Evolutionary conservation across 805 yeast genomes (phyloP), one percentile per base, ranked within the genome.

Genomic region (Cyberlindnera veronae): DNA sequence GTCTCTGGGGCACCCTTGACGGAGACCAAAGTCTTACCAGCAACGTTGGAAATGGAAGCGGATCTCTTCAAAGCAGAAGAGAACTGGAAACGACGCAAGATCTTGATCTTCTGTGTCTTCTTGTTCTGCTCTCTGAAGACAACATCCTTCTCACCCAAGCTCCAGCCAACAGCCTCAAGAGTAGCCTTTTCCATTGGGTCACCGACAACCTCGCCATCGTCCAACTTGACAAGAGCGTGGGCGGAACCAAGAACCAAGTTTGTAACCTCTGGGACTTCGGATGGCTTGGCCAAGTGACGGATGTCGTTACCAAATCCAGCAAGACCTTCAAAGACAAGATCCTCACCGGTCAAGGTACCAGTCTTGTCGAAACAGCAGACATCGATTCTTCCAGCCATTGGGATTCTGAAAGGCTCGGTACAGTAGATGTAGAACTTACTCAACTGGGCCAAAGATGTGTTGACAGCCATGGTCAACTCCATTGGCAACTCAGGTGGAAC

Each of bases 141-240:
- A 37, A 74, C 63, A 58, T 89, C 95, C 50, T 88, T 85, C 41
- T 72, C 74, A 39, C 84, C 86, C 48, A 93, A 83, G 29, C 69
- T 71, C 96, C 97, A 93, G 22, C 80, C 79, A 42, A 93, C 77
- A 30, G 95, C 91, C 51, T 80, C 81, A 53, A 93, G 71, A 38
- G 99, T 93, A 20, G 95, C 96, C 66, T 89, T 88, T 67, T 93
- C 99, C 98, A 93, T 91, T 48, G 99, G 97, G 60, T 93, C 99
- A 66, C 99, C 99, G 46, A 93, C 99, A 52, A 90, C 78, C 48
- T 93, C 98, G 54, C 98, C 99, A 60, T 90, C 96, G 55, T 93
- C 97, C 45, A 93, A 72, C 56, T 81, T 79, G 20, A 93, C 99
- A 50, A 93, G 74, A 21, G 99, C 98, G 63, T 93, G 99, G 26